Evolutionary conservation across 768 basidiomycete genomes (phyloP), one percentile per base, ranked within the genome.

Genomic region (Leccinum longicurvipes): DNA sequence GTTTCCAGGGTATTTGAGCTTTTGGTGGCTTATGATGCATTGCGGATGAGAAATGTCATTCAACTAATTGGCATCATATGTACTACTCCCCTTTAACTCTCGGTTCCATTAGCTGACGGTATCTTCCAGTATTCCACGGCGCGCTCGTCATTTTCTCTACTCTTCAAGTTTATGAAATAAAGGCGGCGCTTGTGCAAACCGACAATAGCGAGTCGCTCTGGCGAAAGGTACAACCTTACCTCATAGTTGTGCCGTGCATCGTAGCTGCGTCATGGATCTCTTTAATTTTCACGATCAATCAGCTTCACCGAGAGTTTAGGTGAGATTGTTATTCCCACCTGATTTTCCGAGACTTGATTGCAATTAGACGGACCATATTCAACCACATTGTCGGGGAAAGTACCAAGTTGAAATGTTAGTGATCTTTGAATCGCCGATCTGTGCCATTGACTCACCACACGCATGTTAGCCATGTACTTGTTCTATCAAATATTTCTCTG

Each of bases 381-480:
- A n/a, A n/a, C n/a, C 91, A 91, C 65, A 83, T 89, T 34, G 89
- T 93, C 21, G 91, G 91, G 27, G 92, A 91, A 32, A 89, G 91
- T 62, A 87, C 88, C 10, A 86, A 79, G 62, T 85, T 89, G 82
- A 93, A 92, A 73, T 81, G 91, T 91, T 59, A 55, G 83, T 69
- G 15, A 47, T 42, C 19, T 56, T 27, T 24, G 36, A 41, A 10
- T 51, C 23, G 10, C 8, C 8, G 55, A 12, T 34, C 10, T 19
- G 10, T 47, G 36, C 21, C n/a, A 9, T 28, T 53, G 4, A 49
- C 48, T 57, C 24, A 55, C 55, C 41, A 39, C 46, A 53, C 54
- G 34, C 59, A 12, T 45, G 51, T 50, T 60, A 93, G 91, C 81
- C 29, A 93, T 93, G 91, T 93, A 91, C 68, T 88, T 87, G 63